Percentiles rank a stretch among this genome's conserved stretches.
Evolutionary conservation across 108 stramenopile species (phyloP).

Genomic region (Skeletonema menzelii): DNA sequence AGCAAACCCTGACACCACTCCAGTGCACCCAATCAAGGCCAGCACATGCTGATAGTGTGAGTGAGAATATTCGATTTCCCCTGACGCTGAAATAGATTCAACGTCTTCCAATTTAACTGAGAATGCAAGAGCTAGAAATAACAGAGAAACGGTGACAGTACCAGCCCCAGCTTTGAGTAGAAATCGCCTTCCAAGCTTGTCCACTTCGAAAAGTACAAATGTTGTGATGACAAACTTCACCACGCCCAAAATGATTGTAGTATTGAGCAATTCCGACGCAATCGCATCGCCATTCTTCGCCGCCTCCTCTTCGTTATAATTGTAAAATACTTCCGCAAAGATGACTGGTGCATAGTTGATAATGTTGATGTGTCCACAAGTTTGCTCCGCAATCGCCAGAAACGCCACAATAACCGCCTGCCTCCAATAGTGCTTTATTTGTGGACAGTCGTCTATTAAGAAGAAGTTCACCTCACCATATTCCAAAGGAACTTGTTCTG

Average conservation of each 20-base stretch:
- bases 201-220: constrained; percentile 54
- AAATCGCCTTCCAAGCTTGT: constrained; percentile 50
- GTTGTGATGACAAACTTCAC: constrained; percentile 52
- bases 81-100: constrained; percentile 11
- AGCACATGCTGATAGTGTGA: constrained; percentile 32
- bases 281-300: constrained; percentile 21
- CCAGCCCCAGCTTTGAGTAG: constrained; percentile 52
- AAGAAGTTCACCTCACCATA: constrained; percentile 27
- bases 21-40: constrained; percentile 46
- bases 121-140: constrained; percentile 41
- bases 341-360: constrained; percentile 61
- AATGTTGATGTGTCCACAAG: constrained; percentile 57
- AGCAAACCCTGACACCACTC: constrained; percentile 52
- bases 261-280: constrained; percentile 35
- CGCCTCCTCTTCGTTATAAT: constrained; percentile 36
- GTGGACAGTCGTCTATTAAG: constrained; percentile 24
- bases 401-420: constrained; percentile 45
- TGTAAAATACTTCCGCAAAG: constrained; percentile 49
- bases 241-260: constrained; percentile 58
- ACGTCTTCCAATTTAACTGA: constrained; percentile 10
- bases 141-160: constrained; percentile 40
- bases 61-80: constrained; percentile 19
- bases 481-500: constrained; percentile 1
- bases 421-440: constrained; percentile 42
- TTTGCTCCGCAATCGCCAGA: constrained; percentile 52